Evolutionary conservation across 345 rosid genomes (phyloP).

Genomic region (Eucalyptus cladocalyx): DNA sequence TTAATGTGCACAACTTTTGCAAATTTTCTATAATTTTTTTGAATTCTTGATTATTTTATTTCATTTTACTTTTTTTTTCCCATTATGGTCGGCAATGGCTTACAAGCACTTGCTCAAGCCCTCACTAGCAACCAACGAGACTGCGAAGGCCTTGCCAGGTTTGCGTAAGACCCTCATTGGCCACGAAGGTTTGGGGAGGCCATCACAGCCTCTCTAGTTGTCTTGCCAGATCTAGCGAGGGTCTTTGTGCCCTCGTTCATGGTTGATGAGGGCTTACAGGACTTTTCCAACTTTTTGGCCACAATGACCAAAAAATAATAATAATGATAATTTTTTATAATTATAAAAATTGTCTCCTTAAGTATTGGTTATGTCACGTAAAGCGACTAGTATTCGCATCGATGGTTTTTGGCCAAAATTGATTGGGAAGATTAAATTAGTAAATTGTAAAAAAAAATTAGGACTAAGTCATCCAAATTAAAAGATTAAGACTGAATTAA

Average conservation of each 20-base stretch:
- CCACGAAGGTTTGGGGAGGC: not conserved
- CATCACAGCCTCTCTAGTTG: not conserved
- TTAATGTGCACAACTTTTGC: no score
- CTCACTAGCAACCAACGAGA: fast-evolving
- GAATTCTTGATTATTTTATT: no score
- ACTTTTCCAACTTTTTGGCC: not conserved
- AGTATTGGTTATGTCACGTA: no score
- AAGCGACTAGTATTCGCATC: fast-evolving
- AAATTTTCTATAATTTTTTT: no score
- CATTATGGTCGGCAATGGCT: not conserved
- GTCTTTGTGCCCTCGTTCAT: fast-evolving
- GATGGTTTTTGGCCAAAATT: no score
- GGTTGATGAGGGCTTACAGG: not conserved
- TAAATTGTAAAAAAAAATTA: no score
- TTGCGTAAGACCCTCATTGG: not conserved
- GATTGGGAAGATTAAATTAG: no score
- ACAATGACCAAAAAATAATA: not conserved
- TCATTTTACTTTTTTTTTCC: no score
- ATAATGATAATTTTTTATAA: no score
- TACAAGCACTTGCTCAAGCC: not conserved
- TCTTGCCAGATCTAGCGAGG: not conserved
- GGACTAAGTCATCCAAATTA: not conserved
- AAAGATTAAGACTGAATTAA: no score
- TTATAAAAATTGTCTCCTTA: no score
- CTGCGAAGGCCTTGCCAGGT: not conserved